phyloP scores from a whole-genome alignment of 2,329 filamentous ascomycete species.

The Arthrobotrys pseudoclavata region DNA sequence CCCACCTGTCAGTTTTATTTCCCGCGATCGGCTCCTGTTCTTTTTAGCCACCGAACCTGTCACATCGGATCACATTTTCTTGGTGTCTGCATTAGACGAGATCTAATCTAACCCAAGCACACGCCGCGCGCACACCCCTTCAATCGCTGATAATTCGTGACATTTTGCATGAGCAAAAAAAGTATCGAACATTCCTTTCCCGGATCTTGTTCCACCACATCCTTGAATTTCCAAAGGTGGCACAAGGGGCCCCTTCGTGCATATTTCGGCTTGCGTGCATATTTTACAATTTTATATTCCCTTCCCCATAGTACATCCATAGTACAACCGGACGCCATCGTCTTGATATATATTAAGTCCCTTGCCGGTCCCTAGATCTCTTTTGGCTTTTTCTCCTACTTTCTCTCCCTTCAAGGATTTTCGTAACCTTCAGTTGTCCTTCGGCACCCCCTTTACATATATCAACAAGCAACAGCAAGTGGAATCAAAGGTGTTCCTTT shows the following conservation, averaged over 20 bases:
- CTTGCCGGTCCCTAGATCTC: constrained; percentile 37
- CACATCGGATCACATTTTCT: constrained; percentile 33
- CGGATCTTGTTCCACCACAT: constrained; percentile 57
- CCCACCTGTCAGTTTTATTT: constrained; percentile 30
- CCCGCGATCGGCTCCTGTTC: constrained; percentile 42
- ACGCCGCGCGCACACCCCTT: neutral
- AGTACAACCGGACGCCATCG: constrained; percentile 17
- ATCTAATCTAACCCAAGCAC: constrained; percentile 59
- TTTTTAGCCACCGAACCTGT: constrained; percentile 52
- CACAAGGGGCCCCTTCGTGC: constrained; percentile 46
- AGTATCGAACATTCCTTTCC: constrained; percentile 59
- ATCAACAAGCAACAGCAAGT: constrained; percentile 31
- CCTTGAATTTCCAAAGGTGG: constrained; percentile 56
- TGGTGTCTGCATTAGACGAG: constrained; percentile 47
- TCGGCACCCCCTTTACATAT: constrained; percentile 33
- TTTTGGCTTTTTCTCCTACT: constrained; percentile 23
- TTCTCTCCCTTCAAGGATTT: constrained; percentile 36
- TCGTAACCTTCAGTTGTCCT: constrained; percentile 40
- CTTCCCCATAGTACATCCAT: neutral
- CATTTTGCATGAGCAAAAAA: too few relatives aligned
- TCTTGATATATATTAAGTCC: constrained; percentile 45
- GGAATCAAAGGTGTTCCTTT: constrained; percentile 45
- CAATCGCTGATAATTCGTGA: constrained; percentile 6
- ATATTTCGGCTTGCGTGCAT: constrained; percentile 60
- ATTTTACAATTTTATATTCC: constrained; percentile 51